Evolutionary conservation across 2,329 filamentous ascomycete species (phyloP), one percentile per base, ranked within the genome.

Genomic region (Fusarium chaquense): DNA sequence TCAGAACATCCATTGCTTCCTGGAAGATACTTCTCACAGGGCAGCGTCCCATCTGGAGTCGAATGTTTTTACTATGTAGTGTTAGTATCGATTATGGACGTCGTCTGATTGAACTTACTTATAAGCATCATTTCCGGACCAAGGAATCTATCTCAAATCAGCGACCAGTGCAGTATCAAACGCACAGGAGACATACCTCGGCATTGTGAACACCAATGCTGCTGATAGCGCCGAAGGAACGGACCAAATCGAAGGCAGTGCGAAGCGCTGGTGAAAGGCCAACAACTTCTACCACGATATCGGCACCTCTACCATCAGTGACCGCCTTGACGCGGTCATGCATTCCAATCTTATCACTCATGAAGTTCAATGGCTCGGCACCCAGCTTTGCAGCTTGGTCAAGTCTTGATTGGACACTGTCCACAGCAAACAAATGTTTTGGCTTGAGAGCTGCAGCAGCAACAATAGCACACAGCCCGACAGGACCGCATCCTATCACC

Each of bases 221-320:
- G 72, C 89, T 90, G 67, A 94, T 91, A 38, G 86, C 86, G 4
- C 91, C 91, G 81, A 89, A 94, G 0, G 91, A 90, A 46, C 91
- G 85, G 58, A 94, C 78, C 18, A 93, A 76, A 24, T 93, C 91
- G 77, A 89, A 93, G 0, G 87, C 91, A 26, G 90, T 92, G 73
- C 85, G 86, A 73, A 94, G 79, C 1, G 91, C 91, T 35, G 89
- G 86, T 46, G 88, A 90, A 64, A 90, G 80, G 0, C 91, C 91
- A n/a, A 94, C 92, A 4, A 92, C 90, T 78, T 94, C 91, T 69
- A 97, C 89, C 3, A 95, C 89, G 15, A 93, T 89, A 80, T 97
- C 94, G 15, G 94, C 94, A 7, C 94, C 94, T 33, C 94, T 85
- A 6, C 93, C 93, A 11, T 91, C 85, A 0, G 93, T 95, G 45